A percentile compares a stretch with the other conserved stretches of the same genome.
phyloP scores from a whole-genome alignment of 768 basidiomycete species.

The Trametopsis cervina region DNA sequence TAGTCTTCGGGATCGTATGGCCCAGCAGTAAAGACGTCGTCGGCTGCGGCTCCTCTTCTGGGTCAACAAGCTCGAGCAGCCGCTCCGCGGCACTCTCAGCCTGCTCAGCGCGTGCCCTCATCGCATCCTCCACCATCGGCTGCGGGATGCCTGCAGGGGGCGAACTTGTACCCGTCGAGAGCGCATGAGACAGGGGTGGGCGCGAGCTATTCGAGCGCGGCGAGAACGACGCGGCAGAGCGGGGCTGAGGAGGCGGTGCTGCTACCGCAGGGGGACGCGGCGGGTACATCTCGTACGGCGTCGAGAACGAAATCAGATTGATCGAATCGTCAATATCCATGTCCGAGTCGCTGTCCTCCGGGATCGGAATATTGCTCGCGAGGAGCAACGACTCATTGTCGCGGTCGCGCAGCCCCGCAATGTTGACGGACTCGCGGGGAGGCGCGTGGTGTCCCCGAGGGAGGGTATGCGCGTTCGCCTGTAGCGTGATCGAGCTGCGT shows the following conservation, averaged over 20 bases:
- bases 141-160: conserved; percentile 35
- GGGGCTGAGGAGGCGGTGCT: conserved; percentile 16
- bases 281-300: conserved; percentile 49
- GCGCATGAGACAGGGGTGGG: conserved; percentile 44
- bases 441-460: conserved; percentile 12
- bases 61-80: conserved; percentile 78
- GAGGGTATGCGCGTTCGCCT: conserved; percentile 8
- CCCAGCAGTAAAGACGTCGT: conserved; percentile 41
- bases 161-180: conserved; percentile 42
- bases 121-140: conserved; percentile 72
- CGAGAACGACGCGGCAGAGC: conserved; percentile 40
- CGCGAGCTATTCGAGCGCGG: conserved; percentile 43
- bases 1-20: conserved; percentile 11
- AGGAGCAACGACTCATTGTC: conserved; percentile 59
- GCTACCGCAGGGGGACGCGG: conserved; percentile 26
- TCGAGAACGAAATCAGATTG: conserved; percentile 68
- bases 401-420: conserved; percentile 12
- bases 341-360: conserved; percentile 67
- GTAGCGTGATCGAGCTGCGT: conserved; percentile 9
- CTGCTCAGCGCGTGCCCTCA: conserved; percentile 84
- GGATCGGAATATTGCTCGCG: conserved; percentile 69
- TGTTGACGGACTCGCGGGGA: conserved; percentile 11
- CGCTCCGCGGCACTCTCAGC: conserved; percentile 91
- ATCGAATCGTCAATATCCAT: conserved; percentile 35
- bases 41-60: conserved; percentile 55